Evolutionary conservation across 1,284 basidiomycete genomes (phyloP).

Genomic region (Lentinula novae-zelandiae): DNA sequence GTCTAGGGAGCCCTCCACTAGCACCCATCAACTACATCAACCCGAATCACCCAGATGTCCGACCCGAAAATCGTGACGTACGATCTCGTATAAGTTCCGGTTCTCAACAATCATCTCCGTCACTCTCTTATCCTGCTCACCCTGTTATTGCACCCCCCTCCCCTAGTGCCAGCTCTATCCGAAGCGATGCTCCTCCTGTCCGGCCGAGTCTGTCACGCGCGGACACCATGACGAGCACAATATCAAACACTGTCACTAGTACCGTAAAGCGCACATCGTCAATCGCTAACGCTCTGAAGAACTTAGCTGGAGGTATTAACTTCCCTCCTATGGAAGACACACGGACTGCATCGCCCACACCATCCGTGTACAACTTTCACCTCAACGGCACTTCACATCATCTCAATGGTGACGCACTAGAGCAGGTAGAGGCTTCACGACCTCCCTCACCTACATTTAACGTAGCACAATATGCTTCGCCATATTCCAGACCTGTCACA

Average conservation of each 20-base stretch:
- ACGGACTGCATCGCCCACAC: slow-evolving; percentile 42
- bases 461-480: slow-evolving; percentile 70
- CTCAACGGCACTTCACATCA: slow-evolving; percentile 16
- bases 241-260: slow-evolving; percentile 56
- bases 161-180: background rate
- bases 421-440: slow-evolving; percentile 44
- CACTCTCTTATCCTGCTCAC: slow-evolving; percentile 20
- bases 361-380: slow-evolving; percentile 17
- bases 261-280: slow-evolving; percentile 80
- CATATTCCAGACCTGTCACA: slow-evolving; percentile 56
- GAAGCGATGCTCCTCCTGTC: slow-evolving; percentile 1
- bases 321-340: slow-evolving; percentile 61
- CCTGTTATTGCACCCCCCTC: slow-evolving; percentile 19
- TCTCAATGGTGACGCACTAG: slow-evolving; percentile 26
- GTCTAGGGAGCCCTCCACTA: slow-evolving; percentile 52
- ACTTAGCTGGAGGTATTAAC: slow-evolving; percentile 66
- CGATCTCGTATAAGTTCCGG: slow-evolving; percentile 34
- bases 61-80: background rate
- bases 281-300: slow-evolving; percentile 81
- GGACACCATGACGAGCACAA: slow-evolving; percentile 59
- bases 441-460: slow-evolving; percentile 78
- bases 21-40: slow-evolving; percentile 33
- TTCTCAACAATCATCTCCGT: slow-evolving; percentile 47
- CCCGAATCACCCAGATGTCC: slow-evolving; percentile 15
- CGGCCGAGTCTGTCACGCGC: slow-evolving; percentile 51